Percentiles rank a stretch among this genome's conserved stretches.
phyloP scores from a whole-genome alignment of 257 asterid genomes.

The Craterostigma plantagineum region DNA sequence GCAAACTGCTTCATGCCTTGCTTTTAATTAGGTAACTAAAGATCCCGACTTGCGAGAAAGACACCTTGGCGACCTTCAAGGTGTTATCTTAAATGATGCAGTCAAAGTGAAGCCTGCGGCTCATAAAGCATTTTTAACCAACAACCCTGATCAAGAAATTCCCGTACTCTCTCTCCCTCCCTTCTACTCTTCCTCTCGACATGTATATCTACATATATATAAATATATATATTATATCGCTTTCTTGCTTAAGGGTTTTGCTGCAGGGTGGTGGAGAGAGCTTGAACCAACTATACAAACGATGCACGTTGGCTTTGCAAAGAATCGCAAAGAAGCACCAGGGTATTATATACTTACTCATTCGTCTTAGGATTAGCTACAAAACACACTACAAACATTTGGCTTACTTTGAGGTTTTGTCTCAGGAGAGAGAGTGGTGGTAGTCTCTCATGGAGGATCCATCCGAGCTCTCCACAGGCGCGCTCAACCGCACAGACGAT shows the following conservation, averaged over 20 bases:
- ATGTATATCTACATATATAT: too few relatives aligned
- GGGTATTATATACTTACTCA: constrained; percentile 19
- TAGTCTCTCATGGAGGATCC: constrained; percentile 77
- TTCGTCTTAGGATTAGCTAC: background rate
- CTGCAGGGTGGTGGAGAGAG: constrained; percentile 98
- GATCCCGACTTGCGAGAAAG: constrained; percentile 68
- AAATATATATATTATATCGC: background rate
- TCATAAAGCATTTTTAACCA: constrained; percentile 38
- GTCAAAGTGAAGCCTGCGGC: constrained; percentile 28
- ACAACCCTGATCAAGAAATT: constrained; percentile 41
- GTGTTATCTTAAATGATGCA: constrained; percentile 28
- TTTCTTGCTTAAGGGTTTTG: background rate
- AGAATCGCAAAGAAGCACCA: constrained; percentile 46
- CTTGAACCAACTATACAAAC: constrained; percentile 49
- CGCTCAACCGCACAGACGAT: constrained; percentile 35
- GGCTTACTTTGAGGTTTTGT: background rate
- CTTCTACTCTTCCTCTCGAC: too few relatives aligned
- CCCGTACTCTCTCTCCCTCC: constrained; percentile 33
- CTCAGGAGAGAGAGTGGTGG: constrained; percentile 77
- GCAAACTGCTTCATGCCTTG: background rate
- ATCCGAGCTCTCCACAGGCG: constrained; percentile 50
- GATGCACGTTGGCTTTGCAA: constrained; percentile 50
- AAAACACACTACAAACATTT: background rate
- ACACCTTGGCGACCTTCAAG: constrained; percentile 84
- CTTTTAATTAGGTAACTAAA: constrained; percentile 37